These are phyloP conservation scores for Yarrowia yakushimensis DNA, from an alignment of 805 yeast genomes.

Conservation along the genomic window DNA sequence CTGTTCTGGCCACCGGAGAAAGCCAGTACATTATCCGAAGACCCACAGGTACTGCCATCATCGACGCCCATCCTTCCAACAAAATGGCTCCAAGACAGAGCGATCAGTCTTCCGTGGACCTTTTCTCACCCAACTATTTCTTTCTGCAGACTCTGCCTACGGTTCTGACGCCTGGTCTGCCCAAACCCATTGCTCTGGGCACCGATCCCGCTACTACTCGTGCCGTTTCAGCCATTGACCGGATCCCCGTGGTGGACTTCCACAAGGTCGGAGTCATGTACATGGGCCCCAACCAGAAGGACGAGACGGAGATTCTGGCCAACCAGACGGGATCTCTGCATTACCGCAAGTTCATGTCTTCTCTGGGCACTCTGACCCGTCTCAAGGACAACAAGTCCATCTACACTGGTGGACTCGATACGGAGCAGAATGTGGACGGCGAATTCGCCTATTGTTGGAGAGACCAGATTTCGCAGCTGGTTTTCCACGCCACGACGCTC, in stretches of 20 bases:
- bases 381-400: constrained; percentile 52
- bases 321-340: constrained; percentile 62
- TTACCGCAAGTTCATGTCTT: constrained; percentile 56
- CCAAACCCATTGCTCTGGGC: constrained; percentile 50
- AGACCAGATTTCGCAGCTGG: constrained; percentile 64
- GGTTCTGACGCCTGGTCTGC: constrained; percentile 35
- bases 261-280: constrained; percentile 78
- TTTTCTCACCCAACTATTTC: constrained; percentile 46
- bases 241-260: constrained; percentile 72
- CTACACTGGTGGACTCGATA: constrained; percentile 79
- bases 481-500: constrained; percentile 76
- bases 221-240: constrained; percentile 61
- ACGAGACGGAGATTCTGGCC: constrained; percentile 60
- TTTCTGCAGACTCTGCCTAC: constrained; percentile 51
- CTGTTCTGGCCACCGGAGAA: constrained; percentile 51
- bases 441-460: constrained; percentile 69
- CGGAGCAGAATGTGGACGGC: constrained; percentile 67
- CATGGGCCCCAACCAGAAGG: constrained; percentile 62
- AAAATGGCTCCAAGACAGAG: background rate
- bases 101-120: constrained; percentile 25
- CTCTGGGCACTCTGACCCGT: constrained; percentile 58
- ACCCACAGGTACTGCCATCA: constrained; percentile 60
- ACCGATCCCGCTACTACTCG: constrained; percentile 48
- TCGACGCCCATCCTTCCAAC: constrained; percentile 40
- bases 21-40: constrained; percentile 52